These are phyloP conservation scores for Arctium minus DNA, from an alignment of 129 eudicot species.

Conservation along the genomic window DNA sequence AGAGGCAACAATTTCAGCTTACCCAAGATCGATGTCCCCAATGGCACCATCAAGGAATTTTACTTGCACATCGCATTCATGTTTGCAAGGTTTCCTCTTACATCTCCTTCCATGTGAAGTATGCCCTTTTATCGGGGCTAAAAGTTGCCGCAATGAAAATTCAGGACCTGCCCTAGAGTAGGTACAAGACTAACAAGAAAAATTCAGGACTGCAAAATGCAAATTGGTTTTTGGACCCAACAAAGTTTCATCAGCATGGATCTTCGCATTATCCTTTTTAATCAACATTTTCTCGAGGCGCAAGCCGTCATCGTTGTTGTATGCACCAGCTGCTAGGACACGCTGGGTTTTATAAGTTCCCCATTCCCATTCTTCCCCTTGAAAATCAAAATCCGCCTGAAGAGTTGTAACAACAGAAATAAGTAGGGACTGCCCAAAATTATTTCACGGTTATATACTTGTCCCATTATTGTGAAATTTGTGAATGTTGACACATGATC, in stretches of 20 bases:
- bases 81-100: slow-evolving; percentile 91
- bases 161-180: slow-evolving; percentile 84
- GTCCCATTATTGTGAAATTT: too few relatives aligned
- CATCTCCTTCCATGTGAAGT: too few relatives aligned
- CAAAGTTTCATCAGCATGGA: slow-evolving; percentile 95
- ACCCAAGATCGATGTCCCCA: slow-evolving; percentile 95
- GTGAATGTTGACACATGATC: too few relatives aligned
- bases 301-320: slow-evolving; percentile 92
- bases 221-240: slow-evolving; percentile 86
- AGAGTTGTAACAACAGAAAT: too few relatives aligned
- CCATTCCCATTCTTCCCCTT: too few relatives aligned
- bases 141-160: slow-evolving; percentile 77
- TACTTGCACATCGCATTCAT: slow-evolving; percentile 98
- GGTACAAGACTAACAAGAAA: slow-evolving; percentile 95
- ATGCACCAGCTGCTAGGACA: too few relatives aligned
- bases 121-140: slow-evolving; percentile 89
- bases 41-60: slow-evolving; percentile 96
- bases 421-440: too few relatives aligned
- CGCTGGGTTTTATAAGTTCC: too few relatives aligned
- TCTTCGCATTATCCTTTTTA: slow-evolving; percentile 92
- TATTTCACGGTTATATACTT: too few relatives aligned
- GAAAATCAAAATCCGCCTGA: too few relatives aligned
- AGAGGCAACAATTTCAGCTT: slow-evolving; percentile 99
- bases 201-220: slow-evolving; percentile 95
- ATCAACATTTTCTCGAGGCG: slow-evolving; percentile 95